These are phyloP conservation scores for Trichomonascaceae sp. DNA, from an alignment of 1,139 yeast genomes.

Conservation along the genomic window DNA sequence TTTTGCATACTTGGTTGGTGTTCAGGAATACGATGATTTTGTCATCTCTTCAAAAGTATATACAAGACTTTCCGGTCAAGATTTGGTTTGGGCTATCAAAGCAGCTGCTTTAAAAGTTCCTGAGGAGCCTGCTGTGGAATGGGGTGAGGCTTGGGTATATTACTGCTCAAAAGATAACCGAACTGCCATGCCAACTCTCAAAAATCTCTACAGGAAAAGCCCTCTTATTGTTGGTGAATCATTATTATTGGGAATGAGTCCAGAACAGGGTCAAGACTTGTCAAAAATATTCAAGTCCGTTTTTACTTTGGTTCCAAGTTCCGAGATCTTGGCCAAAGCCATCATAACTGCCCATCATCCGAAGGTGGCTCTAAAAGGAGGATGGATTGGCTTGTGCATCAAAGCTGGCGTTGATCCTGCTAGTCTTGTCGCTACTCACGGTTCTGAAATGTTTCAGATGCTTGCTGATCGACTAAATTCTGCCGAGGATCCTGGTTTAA, in stretches of 20 bases:
- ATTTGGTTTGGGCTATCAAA: conserved; percentile 24
- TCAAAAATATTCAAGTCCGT: conserved; percentile 36
- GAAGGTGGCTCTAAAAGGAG: conserved; percentile 40
- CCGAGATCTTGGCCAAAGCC: conserved; percentile 38
- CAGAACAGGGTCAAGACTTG: conserved; percentile 1
- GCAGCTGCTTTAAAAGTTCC: conserved; percentile 19
- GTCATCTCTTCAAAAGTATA: conserved; percentile 21
- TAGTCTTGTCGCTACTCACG: conserved; percentile 8
- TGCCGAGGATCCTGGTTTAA: neutral
- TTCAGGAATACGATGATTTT: conserved; percentile 8
- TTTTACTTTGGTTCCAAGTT: conserved; percentile 32
- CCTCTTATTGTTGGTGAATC: conserved; percentile 11
- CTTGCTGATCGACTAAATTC: neutral
- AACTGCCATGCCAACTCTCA: conserved; percentile 10
- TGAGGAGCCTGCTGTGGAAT: conserved; percentile 25
- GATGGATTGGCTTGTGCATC: conserved; percentile 79
- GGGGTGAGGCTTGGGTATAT: conserved; percentile 27
- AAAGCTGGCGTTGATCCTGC: conserved; percentile 57
- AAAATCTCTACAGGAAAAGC: conserved; percentile 14
- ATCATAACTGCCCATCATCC: conserved; percentile 54
- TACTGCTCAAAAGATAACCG: conserved; percentile 19
- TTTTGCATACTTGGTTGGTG: conserved; percentile 27
- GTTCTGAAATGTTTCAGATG: neutral
- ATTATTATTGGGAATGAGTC: conserved; percentile 2
- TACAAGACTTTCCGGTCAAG: conserved; percentile 23